A percentile compares a stretch with the other conserved stretches of the same genome.
These are phyloP conservation scores for Toxicodendron radicans DNA, from an alignment of 345 rosid species.

Conservation along the genomic window DNA sequence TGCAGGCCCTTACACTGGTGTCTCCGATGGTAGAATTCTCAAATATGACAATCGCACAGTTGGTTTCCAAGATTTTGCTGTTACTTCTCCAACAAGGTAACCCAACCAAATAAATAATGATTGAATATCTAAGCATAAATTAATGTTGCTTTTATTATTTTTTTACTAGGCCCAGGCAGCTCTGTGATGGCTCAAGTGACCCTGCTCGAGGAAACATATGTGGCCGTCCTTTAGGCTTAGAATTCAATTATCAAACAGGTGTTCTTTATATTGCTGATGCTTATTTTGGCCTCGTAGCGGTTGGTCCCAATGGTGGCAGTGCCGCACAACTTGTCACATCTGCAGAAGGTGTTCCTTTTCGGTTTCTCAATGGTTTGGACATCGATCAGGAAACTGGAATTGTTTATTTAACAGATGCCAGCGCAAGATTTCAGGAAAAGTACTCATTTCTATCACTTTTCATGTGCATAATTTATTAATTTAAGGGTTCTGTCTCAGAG, in stretches of 20 bases:
- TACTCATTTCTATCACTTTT: neutral
- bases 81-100: slow-evolving; percentile 29
- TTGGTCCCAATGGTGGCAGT: slow-evolving; percentile 41
- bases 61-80: slow-evolving; percentile 36
- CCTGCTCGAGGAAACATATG: slow-evolving; percentile 30
- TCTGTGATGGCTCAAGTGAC: slow-evolving; percentile 24
- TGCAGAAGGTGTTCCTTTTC: slow-evolving; percentile 30
- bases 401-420: slow-evolving; percentile 27
- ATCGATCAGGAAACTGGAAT: slow-evolving; percentile 35
- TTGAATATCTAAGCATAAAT: no score
- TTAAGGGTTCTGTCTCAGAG: no score
- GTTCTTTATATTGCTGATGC: slow-evolving; percentile 49
- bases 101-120: no score
- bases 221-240: slow-evolving; percentile 46
- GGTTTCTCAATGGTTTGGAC: slow-evolving; percentile 42
- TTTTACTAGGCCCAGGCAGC: slow-evolving; percentile 13
- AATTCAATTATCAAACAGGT: slow-evolving; percentile 30
- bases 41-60: slow-evolving; percentile 26
- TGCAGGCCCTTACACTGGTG: slow-evolving; percentile 39
- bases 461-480: no score
- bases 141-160: neutral
- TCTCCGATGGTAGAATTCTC: slow-evolving; percentile 47
- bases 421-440: slow-evolving; percentile 27
- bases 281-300: slow-evolving; percentile 37
- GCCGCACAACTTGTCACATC: slow-evolving; percentile 38